Conservation (phyloP, 148 eudicot species). For the Diospyros kaki region DNA sequence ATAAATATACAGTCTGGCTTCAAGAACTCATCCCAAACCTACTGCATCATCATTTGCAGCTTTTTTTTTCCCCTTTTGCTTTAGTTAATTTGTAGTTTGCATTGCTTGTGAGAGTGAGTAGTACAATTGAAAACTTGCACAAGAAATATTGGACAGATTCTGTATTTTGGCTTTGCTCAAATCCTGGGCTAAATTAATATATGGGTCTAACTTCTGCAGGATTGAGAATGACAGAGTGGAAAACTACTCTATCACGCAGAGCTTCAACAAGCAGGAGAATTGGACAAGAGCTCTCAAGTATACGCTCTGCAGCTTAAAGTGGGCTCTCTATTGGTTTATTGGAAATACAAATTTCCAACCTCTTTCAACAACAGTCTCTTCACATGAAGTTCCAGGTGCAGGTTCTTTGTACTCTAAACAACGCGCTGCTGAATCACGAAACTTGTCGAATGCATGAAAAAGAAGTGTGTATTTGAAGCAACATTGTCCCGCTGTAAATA, state of each 20-base stretch:
- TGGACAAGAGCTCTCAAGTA: constrained; percentile 99
- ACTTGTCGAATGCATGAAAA: constrained; percentile 12
- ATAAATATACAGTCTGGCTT: no score
- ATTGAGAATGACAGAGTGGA: constrained; percentile 86
- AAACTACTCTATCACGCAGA: constrained; percentile 85
- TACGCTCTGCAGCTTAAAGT: constrained; percentile 90
- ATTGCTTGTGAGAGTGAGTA: background rate
- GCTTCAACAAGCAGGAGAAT: constrained; percentile 90
- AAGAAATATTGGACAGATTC: background rate
- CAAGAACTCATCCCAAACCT: no score
- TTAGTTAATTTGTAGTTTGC: background rate
- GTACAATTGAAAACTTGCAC: background rate
- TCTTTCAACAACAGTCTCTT: constrained; percentile 46
- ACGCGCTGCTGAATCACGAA: constrained; percentile 34
- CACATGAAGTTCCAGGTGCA: constrained; percentile 50
- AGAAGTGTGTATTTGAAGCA: background rate
- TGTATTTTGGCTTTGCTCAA: no score
- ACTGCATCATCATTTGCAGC: no score
- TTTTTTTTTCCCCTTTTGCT: background rate
- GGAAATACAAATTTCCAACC: constrained; percentile 95
- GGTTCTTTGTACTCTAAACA: constrained; percentile 46
- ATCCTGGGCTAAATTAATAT: no score
- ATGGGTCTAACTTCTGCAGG: constrained; percentile 35
- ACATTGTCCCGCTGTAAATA: background rate
- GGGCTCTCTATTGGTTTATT: constrained; percentile 98